A percentile compares a stretch with the other conserved stretches of the same genome.
phyloP scores from a whole-genome alignment of 1,139 yeast genomes.

The Suhomyces yuchorum region DNA sequence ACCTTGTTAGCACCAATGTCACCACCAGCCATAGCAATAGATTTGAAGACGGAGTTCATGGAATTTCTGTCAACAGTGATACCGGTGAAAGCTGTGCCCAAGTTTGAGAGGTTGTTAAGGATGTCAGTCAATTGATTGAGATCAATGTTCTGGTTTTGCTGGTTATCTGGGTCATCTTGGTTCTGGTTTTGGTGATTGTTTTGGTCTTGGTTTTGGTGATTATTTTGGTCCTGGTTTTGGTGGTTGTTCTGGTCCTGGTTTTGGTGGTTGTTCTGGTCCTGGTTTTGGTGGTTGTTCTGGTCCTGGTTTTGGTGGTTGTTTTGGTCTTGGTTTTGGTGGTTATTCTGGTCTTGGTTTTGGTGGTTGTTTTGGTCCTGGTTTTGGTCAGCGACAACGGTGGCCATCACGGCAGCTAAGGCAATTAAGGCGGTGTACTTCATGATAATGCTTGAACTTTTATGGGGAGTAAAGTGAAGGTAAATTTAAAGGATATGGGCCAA shows the following conservation, averaged over 20 bases:
- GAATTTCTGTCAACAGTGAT: constrained; percentile 1
- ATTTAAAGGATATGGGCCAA: neutral
- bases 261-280: neutral
- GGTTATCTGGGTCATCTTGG: neutral
- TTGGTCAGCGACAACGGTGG: neutral
- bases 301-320: neutral
- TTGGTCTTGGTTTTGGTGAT: neutral
- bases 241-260: constrained; percentile 1
- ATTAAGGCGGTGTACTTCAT: constrained; percentile 6
- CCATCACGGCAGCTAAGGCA: constrained; percentile 1
- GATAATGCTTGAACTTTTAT: neutral
- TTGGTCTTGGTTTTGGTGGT: neutral
- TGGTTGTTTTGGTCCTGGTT: neutral
- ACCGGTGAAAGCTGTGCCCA: neutral
- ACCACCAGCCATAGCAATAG: constrained; percentile 2
- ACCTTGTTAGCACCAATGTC: constrained; percentile 1
- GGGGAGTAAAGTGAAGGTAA: neutral
- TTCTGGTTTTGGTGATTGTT: neutral
- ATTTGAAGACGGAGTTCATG: constrained; percentile 1
- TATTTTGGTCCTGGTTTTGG: constrained; percentile 1
- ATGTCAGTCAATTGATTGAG: neutral
- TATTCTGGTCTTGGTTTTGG: neutral
- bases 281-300: constrained; percentile 1
- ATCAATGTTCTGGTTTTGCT: neutral
- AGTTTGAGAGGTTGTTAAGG: neutral